Evolutionary conservation across 2,329 filamentous ascomycete species (phyloP), one percentile per base, ranked within the genome.

Genomic region (Fusarium palustre): DNA sequence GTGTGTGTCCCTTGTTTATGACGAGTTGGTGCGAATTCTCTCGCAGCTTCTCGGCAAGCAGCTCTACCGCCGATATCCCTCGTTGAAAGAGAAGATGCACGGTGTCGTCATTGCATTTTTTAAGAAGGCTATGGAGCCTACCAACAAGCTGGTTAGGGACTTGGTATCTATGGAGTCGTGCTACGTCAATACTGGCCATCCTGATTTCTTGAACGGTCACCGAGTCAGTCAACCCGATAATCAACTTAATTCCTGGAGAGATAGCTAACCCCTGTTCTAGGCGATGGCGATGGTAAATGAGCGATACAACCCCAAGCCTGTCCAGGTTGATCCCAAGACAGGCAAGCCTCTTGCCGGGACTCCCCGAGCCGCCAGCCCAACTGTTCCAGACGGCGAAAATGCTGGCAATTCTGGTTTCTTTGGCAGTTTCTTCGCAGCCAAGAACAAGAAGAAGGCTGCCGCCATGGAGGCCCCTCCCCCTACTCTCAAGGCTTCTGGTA

Each of bases 371-470:
- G 87, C 87, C 57, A 97, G 91, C 77, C 96, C 93, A 10, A 91
- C 90, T 39, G 83, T 93, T 55, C 78, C 81, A 52, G 82, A 89
- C 43, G 72, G 78, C 42, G 81, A 83, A 45, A 82, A 81, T 30
- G 81, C 79, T 65, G 79, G 80, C 55, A 92, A 92, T 77, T 84
- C 87, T 64, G 94, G 95, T 38, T 99, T 99, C 87, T 99, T 99
- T 75, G 96, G 96, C 73, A 97, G 93, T 76, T 99, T 99, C 88
- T 99, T 97, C 78, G 93, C 96, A 13, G 94, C 93, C 77, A 99
- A 98, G 88, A 99, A 98, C 85, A 99, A 98, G 90, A 99, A 99
- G 88, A 98, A 97, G 91, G 97, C 97, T 83, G 96, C 96, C n/a
- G 94, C 95, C 48, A 99, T 99, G 96, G 96, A 99, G 79, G 86